Evolutionary conservation across 78 protist species (phyloP).

Genomic region (Dictyostelium citrinum): DNA sequence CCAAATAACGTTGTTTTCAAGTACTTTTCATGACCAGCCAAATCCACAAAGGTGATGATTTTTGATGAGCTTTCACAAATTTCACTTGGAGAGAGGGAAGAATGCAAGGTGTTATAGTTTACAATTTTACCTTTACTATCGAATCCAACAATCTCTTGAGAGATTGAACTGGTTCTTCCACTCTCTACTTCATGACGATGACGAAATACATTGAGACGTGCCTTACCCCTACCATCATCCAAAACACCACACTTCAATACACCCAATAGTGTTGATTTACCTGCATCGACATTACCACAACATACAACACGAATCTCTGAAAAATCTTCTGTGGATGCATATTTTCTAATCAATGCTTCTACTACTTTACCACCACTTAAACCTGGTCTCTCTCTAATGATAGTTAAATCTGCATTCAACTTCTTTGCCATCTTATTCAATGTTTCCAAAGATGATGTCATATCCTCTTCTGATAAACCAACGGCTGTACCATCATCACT

Average conservation of each 20-base stretch:
- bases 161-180: conserved; percentile 92
- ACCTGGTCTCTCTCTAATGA: conserved; percentile 61
- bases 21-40: conserved; percentile 95
- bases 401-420: conserved; percentile 51
- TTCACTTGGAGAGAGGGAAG: conserved; percentile 6
- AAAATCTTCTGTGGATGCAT: conserved; percentile 51
- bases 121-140: conserved; percentile 84
- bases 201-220: conserved; percentile 87
- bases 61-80: conserved; percentile 72
- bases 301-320: conserved; percentile 84
- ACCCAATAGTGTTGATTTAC: conserved; percentile 90
- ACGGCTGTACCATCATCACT: conserved; percentile 87
- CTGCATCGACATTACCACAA: conserved; percentile 90
- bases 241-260: conserved; percentile 90
- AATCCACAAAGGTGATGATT: conserved; percentile 87
- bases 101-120: conserved; percentile 46
- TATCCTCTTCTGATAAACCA: conserved; percentile 64
- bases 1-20: conserved; percentile 96
- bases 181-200: conserved; percentile 94
- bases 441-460: conserved; percentile 41
- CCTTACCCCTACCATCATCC: conserved; percentile 97
- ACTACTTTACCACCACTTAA: conserved; percentile 30
- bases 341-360: conserved; percentile 85
- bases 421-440: conserved; percentile 50
- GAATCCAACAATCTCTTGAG: conserved; percentile 90